Percentiles rank a stretch among this genome's conserved stretches.
Conservation (phyloP, 139 green algal genomes). For the Chlorella sp. region DNA sequence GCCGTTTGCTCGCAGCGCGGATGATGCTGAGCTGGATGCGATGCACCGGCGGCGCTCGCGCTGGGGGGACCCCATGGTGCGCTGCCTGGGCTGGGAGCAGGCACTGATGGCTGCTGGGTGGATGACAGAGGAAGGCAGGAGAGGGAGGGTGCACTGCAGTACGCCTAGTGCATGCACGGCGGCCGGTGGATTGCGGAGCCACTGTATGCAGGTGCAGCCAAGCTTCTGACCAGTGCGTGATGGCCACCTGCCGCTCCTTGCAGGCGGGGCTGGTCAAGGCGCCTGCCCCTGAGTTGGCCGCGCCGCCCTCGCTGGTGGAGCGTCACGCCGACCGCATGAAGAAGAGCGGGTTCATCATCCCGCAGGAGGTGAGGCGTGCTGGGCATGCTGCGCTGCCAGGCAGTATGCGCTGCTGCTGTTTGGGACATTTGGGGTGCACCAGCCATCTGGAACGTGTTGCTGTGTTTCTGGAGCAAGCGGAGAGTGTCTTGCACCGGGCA, state of each 20-base stretch:
- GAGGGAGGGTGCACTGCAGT: neutral
- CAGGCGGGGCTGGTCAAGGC: conserved; percentile 67
- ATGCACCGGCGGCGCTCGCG: conserved; percentile 57
- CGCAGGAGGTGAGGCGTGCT: conserved; percentile 30
- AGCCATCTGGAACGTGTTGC: too few relatives aligned
- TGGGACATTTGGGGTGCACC: too few relatives aligned
- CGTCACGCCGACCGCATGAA: conserved; percentile 42
- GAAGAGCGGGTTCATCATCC: conserved; percentile 87
- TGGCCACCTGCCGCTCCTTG: neutral
- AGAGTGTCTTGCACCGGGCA: too few relatives aligned
- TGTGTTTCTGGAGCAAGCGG: too few relatives aligned
- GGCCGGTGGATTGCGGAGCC: too few relatives aligned
- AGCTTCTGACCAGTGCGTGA: too few relatives aligned
- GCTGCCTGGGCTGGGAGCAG: too few relatives aligned
- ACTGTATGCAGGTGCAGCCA: too few relatives aligned
- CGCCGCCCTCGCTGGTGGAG: conserved; percentile 34
- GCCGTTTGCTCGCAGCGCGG: conserved; percentile 68
- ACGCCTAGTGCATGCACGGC: too few relatives aligned
- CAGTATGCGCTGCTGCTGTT: too few relatives aligned
- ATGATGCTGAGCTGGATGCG: conserved; percentile 71
- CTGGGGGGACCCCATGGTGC: conserved; percentile 90
- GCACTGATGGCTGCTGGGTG: too few relatives aligned
- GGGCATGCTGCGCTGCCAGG: neutral
- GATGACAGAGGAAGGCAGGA: too few relatives aligned
- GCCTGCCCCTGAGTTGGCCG: conserved; percentile 28